Evolutionary conservation across 768 basidiomycete species (phyloP).

Genomic region (Russula earlei): DNA sequence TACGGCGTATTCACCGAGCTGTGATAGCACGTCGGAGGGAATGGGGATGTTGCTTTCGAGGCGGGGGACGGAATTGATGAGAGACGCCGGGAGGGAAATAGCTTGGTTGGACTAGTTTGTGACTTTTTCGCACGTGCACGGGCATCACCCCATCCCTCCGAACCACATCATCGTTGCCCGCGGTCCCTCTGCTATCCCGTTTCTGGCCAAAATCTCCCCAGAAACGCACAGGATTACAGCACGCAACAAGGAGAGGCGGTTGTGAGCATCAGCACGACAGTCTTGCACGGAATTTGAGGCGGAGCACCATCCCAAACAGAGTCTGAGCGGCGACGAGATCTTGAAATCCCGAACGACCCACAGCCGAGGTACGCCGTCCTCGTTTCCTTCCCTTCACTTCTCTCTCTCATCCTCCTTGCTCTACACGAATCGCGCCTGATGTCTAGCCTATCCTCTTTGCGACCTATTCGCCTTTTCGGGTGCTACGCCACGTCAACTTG

Average conservation of each 20-base stretch:
- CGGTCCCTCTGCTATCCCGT: not conserved
- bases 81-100: not conserved
- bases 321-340: slow-evolving; percentile 23
- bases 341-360: slow-evolving; percentile 21
- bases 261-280: not conserved
- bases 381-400: not conserved
- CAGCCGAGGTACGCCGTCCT: slow-evolving; percentile 15
- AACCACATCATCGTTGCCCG: slow-evolving; percentile 18
- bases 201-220: not conserved
- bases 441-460: not conserved
- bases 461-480: not conserved
- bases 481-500: not conserved
- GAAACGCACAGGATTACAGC: not conserved
- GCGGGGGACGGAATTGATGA: not conserved
- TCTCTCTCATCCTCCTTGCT: not conserved
- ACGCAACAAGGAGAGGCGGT: not conserved
- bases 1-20: too few species aligned
- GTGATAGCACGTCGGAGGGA: not conserved
- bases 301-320: slow-evolving; percentile 15
- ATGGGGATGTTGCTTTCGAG: not conserved
- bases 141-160: slow-evolving; percentile 15
- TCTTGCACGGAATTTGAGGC: slow-evolving; percentile 17
- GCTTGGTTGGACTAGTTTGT: not conserved
- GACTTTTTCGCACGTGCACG: slow-evolving; percentile 17
- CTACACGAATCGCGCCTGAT: not conserved